phyloP scores from a whole-genome alignment of 495 filamentous ascomycete genomes.

The Penicillium silybi region DNA sequence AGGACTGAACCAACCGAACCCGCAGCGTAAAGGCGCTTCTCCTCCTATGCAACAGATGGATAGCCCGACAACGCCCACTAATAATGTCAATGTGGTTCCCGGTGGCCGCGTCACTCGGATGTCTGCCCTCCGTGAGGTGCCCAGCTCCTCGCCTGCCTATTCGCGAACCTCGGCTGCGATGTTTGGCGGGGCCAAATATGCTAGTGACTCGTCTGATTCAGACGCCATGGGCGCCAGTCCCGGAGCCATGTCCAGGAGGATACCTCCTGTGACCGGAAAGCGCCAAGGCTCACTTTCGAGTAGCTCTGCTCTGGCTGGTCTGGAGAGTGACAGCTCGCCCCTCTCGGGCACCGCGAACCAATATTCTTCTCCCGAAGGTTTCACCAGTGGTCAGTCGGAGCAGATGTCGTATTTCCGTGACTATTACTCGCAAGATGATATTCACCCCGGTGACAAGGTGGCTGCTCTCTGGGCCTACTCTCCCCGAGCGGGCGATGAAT shows the following conservation, averaged over 20 bases:
- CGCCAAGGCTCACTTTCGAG: constrained; percentile 89
- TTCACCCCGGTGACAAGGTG: constrained; percentile 86
- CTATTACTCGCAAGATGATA: constrained; percentile 97
- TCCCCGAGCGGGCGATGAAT: constrained; percentile 90
- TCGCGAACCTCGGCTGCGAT: constrained; percentile 41
- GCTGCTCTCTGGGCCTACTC: constrained; percentile 95
- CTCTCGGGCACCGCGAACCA: constrained; percentile 65
- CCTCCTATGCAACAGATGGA: constrained; percentile 47
- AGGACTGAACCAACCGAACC: constrained; percentile 83
- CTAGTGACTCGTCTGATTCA: constrained; percentile 71
- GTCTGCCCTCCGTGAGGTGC: constrained; percentile 80
- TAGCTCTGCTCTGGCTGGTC: constrained; percentile 66
- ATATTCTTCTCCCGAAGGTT: constrained; percentile 76
- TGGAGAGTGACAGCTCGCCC: constrained; percentile 72
- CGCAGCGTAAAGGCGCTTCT: constrained; percentile 54
- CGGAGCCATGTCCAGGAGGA: constrained; percentile 58
- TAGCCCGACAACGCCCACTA: constrained; percentile 30
- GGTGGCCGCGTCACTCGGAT: constrained; percentile 91
- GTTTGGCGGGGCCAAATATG: constrained; percentile 47
- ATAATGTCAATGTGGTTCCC: constrained; percentile 66
- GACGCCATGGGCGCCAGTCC: constrained; percentile 79
- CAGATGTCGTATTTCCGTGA: constrained; percentile 95
- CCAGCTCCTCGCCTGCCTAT: constrained; percentile 56
- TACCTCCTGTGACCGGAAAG: constrained; percentile 63
- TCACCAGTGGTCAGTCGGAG: constrained; percentile 88